phyloP scores from a whole-genome alignment of 495 filamentous ascomycete species.

The Penicillium samsonianum region DNA sequence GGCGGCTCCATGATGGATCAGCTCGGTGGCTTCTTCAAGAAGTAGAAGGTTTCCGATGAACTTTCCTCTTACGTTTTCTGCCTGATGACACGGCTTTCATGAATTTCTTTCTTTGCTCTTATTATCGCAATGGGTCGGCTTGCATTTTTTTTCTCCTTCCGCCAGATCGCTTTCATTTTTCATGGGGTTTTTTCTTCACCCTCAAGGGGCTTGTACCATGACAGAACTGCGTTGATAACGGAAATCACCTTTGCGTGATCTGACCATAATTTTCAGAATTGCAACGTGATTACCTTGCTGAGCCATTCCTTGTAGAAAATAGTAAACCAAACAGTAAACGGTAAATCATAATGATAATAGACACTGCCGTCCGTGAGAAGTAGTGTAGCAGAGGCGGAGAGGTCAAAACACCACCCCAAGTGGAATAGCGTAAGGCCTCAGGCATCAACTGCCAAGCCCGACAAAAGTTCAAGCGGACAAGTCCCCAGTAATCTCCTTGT shows the following conservation, averaged over 20 bases:
- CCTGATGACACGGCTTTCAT: slow-evolving; percentile 26
- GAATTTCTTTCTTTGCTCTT: slow-evolving; percentile 26
- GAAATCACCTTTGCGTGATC: slow-evolving; percentile 6
- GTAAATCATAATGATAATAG: not conserved
- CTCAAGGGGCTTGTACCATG: slow-evolving; percentile 21
- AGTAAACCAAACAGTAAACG: not conserved
- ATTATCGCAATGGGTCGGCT: slow-evolving; percentile 18
- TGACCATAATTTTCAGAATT: slow-evolving; percentile 10
- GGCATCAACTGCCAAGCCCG: slow-evolving; percentile 39
- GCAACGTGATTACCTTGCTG: slow-evolving; percentile 13
- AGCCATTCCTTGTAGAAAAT: not conserved
- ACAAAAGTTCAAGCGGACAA: slow-evolving; percentile 48
- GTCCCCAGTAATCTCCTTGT: slow-evolving; percentile 23
- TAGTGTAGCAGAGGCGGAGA: slow-evolving; percentile 13
- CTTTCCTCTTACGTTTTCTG: slow-evolving; percentile 10
- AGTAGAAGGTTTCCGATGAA: slow-evolving; percentile 24
- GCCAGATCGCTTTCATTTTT: slow-evolving; percentile 10
- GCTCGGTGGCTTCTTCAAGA: slow-evolving; percentile 49
- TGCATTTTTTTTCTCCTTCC: slow-evolving; percentile 11
- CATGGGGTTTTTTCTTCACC: slow-evolving; percentile 6
- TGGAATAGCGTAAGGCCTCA: slow-evolving; percentile 30
- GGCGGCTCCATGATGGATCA: slow-evolving; percentile 41
- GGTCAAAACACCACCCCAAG: slow-evolving; percentile 13
- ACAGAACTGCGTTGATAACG: slow-evolving; percentile 25
- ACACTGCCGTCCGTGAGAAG: not conserved